phyloP scores from a whole-genome alignment of 495 filamentous ascomycete genomes.

The Sordaria brevicollis region DNA sequence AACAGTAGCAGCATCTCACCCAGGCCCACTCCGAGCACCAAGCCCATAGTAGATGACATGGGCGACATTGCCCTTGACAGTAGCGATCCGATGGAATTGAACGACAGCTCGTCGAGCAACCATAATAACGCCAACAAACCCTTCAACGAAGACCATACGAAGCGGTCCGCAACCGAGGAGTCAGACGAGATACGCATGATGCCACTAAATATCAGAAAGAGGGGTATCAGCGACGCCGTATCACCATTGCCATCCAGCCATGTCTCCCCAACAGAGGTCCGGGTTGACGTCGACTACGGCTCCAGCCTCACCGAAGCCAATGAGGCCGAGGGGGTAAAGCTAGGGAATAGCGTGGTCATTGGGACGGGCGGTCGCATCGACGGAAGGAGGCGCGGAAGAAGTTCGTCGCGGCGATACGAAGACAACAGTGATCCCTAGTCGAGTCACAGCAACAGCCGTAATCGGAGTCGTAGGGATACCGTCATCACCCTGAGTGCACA shows the following conservation, averaged over 20 bases:
- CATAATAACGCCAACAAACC: constrained; percentile 2
- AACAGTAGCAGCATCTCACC: constrained; percentile 6
- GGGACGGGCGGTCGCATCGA: constrained; percentile 1
- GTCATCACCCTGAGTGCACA: not conserved
- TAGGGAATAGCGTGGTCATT: constrained; percentile 14
- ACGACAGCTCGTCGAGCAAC: constrained; percentile 2
- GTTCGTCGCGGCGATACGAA: constrained; percentile 1
- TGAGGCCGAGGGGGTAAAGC: constrained; percentile 1
- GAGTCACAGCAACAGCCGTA: not conserved
- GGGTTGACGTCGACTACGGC: constrained; percentile 13
- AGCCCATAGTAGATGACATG: constrained; percentile 12
- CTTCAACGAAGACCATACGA: constrained; percentile 3
- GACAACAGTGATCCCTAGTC: constrained; percentile 1
- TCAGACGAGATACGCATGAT: not conserved
- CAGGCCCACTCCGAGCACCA: constrained; percentile 7
- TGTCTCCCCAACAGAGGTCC: constrained; percentile 9
- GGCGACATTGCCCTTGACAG: constrained; percentile 11
- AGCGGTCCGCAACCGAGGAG: not conserved
- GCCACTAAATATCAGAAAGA: not conserved
- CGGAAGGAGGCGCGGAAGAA: not conserved
- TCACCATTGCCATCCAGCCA: not conserved
- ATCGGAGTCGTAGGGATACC: not conserved
- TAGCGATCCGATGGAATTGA: not conserved
- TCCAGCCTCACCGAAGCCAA: constrained; percentile 7
- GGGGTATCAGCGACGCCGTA: not conserved